Evolutionary conservation across 306 rosid species (phyloP).

Genomic region (Purshia tridentata): DNA sequence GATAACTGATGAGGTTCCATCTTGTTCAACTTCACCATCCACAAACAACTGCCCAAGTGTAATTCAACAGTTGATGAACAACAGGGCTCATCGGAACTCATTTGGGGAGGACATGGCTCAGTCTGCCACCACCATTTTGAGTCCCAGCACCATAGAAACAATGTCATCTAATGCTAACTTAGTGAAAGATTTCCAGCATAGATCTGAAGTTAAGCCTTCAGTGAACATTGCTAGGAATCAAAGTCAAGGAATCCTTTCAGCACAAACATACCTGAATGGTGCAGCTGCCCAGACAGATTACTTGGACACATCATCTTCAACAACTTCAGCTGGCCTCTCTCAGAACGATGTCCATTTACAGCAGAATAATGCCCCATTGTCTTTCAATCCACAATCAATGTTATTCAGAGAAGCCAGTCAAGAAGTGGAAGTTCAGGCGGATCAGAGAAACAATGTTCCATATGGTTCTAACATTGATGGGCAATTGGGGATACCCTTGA

Average conservation of each 20-base stretch:
- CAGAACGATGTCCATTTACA: constrained; percentile 67
- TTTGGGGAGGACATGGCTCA: constrained; percentile 77
- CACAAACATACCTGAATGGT: constrained; percentile 52
- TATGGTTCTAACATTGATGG: constrained; percentile 56
- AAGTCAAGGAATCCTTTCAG: constrained; percentile 57
- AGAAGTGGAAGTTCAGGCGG: constrained; percentile 68
- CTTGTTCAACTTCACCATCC: constrained; percentile 95
- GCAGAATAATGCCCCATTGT: constrained; percentile 55
- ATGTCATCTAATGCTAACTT: constrained; percentile 53
- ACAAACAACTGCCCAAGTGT: constrained; percentile 64
- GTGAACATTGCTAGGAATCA: constrained; percentile 63
- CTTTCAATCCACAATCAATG: constrained; percentile 71
- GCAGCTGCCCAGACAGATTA: constrained; percentile 63
- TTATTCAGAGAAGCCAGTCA: constrained; percentile 66
- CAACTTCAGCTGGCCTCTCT: constrained; percentile 81
- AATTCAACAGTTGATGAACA: constrained; percentile 51
- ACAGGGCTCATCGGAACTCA: constrained; percentile 46
- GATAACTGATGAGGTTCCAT: constrained; percentile 79
- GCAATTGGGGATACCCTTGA: constrained; percentile 53
- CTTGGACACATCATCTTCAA: constrained; percentile 96
- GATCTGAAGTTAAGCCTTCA: constrained; percentile 72
- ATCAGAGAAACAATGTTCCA: constrained; percentile 56
- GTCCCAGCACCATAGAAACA: constrained; percentile 54
- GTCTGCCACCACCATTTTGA: constrained; percentile 60
- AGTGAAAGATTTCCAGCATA: constrained; percentile 60